Percentiles rank a stretch among this genome's conserved stretches.
Conservation (phyloP, 2,329 filamentous ascomycete genomes). For the Colletotrichum abscissum region DNA sequence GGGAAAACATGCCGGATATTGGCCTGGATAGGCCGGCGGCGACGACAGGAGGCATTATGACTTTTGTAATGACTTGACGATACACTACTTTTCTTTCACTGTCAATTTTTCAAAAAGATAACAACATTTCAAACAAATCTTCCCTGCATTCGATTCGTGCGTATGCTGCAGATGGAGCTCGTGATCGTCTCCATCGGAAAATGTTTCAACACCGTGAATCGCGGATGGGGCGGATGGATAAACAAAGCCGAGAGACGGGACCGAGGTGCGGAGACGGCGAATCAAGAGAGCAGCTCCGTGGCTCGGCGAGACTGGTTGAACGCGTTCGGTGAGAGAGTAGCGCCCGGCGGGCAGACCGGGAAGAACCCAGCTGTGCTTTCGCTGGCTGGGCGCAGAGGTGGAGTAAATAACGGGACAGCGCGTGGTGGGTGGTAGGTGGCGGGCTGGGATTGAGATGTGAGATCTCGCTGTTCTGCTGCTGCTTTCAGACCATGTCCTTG, state of each 20-base stretch:
- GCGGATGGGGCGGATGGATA: constrained; percentile 3
- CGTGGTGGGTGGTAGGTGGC: background rate
- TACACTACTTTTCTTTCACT: constrained; percentile 1
- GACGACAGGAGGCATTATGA: constrained; percentile 12
- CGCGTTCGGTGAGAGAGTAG: background rate
- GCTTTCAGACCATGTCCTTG: constrained; percentile 5
- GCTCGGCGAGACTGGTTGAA: constrained; percentile 16
- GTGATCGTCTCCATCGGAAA: background rate
- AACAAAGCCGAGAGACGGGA: constrained; percentile 9
- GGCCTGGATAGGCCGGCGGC: constrained; percentile 8
- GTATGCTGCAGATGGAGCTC: background rate
- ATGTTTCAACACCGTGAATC: constrained; percentile 3
- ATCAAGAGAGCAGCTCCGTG: background rate
- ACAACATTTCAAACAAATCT: background rate
- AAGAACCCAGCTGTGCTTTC: background rate
- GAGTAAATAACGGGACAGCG: background rate
- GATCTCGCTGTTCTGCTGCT: constrained; percentile 19
- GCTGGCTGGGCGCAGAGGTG: constrained; percentile 1
- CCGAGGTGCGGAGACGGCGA: constrained; percentile 21
- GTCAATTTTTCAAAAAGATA: constrained; percentile 15
- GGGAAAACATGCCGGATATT: constrained; percentile 5
- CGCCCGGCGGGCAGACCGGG: constrained; percentile 3
- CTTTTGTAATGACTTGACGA: constrained; percentile 34
- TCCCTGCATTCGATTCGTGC: background rate
- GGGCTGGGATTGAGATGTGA: background rate